These are phyloP conservation scores for Verticillium isaacii DNA, from an alignment of 2,329 filamentous ascomycete species.

Conservation along the genomic window DNA sequence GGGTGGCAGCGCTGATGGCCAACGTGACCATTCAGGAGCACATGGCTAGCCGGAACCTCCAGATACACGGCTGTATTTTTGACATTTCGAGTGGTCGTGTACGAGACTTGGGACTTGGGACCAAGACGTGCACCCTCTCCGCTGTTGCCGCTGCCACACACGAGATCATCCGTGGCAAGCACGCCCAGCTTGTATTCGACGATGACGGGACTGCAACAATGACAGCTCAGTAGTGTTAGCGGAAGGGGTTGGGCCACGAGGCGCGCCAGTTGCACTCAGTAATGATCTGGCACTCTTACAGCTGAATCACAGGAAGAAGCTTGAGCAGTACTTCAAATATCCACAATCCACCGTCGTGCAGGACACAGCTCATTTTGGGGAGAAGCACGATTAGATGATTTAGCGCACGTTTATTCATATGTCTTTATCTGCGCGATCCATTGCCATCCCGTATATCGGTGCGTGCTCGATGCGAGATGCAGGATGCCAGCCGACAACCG, in stretches of 20 bases:
- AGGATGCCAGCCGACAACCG: not conserved
- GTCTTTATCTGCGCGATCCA: not conserved
- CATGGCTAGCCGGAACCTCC: slow-evolving; percentile 62
- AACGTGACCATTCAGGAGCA: slow-evolving; percentile 68
- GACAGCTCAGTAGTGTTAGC: slow-evolving; percentile 16
- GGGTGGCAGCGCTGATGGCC: slow-evolving; percentile 62
- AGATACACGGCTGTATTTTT: slow-evolving; percentile 75
- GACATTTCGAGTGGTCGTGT: slow-evolving; percentile 51
- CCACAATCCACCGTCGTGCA: no score
- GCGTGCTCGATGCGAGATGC: not conserved
- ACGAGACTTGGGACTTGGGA: slow-evolving; percentile 43
- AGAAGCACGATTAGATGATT: not conserved
- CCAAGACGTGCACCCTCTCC: slow-evolving; percentile 11
- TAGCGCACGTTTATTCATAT: not conserved
- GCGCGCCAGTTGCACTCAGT: not conserved
- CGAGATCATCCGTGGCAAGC: slow-evolving; percentile 40
- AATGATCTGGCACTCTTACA: not conserved
- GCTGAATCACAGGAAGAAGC: not conserved
- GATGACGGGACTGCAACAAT: slow-evolving; percentile 32
- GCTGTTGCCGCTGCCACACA: slow-evolving; percentile 12
- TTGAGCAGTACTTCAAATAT: not conserved
- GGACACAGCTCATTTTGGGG: not conserved
- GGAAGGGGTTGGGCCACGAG: not conserved
- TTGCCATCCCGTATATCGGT: not conserved
- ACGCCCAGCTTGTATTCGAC: slow-evolving; percentile 46